Evolutionary conservation across 768 basidiomycete species (phyloP), one percentile per base, ranked within the genome.

Genomic region (Hypsizygus marmoreus): DNA sequence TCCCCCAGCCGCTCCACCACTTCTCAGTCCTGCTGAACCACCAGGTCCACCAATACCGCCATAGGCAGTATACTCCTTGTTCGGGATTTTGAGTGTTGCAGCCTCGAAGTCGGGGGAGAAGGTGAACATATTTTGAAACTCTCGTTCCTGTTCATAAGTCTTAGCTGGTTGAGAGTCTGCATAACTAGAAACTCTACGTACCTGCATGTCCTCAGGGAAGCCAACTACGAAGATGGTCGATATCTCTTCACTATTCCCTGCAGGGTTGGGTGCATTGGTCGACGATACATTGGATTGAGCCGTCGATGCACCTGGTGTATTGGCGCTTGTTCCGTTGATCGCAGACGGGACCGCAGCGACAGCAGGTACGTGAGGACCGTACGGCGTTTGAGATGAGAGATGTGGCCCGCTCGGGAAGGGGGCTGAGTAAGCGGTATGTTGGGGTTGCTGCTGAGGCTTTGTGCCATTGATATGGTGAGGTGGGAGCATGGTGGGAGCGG

Each of bases 51-150:
- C 54, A 36, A 68, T 38, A 57, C 65, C 72, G 16, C 82, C 82
- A 53, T 89, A 91, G 29, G 88, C 79, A 16, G 87, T 87, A 53
- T 81, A 85, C 59, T 93, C 90, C 68, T 93, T 88, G 73, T 92
- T 91, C 1, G 97, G 97, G 47, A 95, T 92, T 77, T 97, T 99
- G 56, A 99, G 77, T 5, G 95, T 97, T 6, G 97, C 95, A 17
- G 95, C 97, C 65, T 98, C 97, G 59, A 98, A 99, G 9, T 94
- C 97, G 1, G 80, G 71, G 3, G 91, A 92, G 60, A 99, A 99
- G 6, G 94, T 92, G 65, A 99, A 99, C 89, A 99, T 95, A 64
- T 97, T 97, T 66, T 95, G 92, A 67, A 98, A 99, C 70, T 99
- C 97, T 23, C 97, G 92, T 73, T 98, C 97, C 94, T 97, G 56